Percentiles rank a stretch among this genome's conserved stretches.
Conservation (phyloP, 768 basidiomycete genomes). For the Suillus americanus region DNA sequence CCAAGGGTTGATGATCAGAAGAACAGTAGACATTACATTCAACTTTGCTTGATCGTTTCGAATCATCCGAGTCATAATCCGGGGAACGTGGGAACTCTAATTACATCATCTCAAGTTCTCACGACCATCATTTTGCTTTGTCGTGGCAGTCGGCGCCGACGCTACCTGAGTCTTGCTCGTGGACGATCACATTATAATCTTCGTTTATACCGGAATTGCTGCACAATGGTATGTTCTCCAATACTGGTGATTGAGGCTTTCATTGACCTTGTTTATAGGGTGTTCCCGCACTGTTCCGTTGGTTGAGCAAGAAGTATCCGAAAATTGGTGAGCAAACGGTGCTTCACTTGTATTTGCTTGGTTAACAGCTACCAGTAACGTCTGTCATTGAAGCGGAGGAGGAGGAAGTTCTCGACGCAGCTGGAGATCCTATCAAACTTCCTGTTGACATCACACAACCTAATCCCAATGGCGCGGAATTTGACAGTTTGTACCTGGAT, state of each 20-base stretch:
- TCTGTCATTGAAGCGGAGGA: conserved; percentile 88
- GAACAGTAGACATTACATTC: not conserved
- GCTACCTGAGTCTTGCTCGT: not conserved
- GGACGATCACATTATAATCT: not conserved
- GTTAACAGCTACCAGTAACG: conserved; percentile 44
- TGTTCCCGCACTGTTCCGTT: conserved; percentile 97
- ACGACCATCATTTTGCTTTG: not conserved
- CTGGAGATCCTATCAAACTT: conserved; percentile 65
- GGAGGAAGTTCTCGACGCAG: conserved; percentile 59
- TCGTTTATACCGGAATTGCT: not conserved
- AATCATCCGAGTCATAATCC: conserved; percentile 9
- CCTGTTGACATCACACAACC: conserved; percentile 77
- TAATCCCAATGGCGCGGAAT: conserved; percentile 96
- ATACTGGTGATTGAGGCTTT: not conserved
- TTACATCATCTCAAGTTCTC: conserved; percentile 3
- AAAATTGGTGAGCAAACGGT: conserved; percentile 72
- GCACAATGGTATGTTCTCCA: not conserved
- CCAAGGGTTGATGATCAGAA: not conserved
- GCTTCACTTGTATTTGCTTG: not conserved
- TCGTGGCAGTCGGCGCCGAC: not conserved
- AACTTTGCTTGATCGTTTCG: not conserved
- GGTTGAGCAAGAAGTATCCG: conserved; percentile 98
- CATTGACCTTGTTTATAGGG: conserved; percentile 52
- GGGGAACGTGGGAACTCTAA: conserved; percentile 6
- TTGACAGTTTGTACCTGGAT: conserved; percentile 95